Evolutionary conservation across 805 yeast species (phyloP).

Genomic region (Yarrowia alimentaria): DNA sequence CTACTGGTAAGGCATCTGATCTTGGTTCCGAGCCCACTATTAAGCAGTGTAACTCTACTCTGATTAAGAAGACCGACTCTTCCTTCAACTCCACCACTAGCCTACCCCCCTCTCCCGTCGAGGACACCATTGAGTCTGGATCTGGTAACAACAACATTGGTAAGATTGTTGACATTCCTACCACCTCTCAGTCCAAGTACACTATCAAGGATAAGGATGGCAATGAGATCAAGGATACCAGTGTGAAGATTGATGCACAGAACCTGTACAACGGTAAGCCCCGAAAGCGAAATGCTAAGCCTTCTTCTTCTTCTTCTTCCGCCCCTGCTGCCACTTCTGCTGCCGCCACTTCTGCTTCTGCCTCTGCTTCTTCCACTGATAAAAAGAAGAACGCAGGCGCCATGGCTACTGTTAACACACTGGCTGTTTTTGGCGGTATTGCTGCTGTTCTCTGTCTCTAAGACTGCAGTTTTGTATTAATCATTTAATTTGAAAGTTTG

Average conservation of each 20-base stretch:
- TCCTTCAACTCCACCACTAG: conserved; percentile 37
- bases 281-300: conserved; percentile 27
- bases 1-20: conserved; percentile 31
- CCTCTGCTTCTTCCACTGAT: conserved; percentile 30
- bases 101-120: conserved; percentile 43
- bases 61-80: conserved; percentile 34
- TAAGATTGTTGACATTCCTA: conserved; percentile 35
- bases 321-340: conserved; percentile 30
- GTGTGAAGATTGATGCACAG: conserved; percentile 32
- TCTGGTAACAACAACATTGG: conserved; percentile 44
- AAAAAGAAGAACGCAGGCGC: conserved; percentile 30
- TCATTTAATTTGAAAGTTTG: conserved; percentile 1
- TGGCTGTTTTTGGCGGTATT: conserved; percentile 8
- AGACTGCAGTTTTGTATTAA: neutral
- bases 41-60: conserved; percentile 33
- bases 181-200: conserved; percentile 35
- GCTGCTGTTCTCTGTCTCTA: conserved; percentile 15
- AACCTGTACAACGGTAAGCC: conserved; percentile 35
- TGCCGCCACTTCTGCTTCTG: conserved; percentile 31
- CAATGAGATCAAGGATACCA: conserved; percentile 35
- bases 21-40: conserved; percentile 34
- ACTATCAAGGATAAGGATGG: conserved; percentile 38
- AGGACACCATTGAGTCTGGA: conserved; percentile 40
- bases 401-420: conserved; percentile 15
- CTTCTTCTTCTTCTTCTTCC: conserved; percentile 26